A percentile compares a stretch with the other conserved stretches of the same genome.
These are phyloP conservation scores for Fusarium azukiicola DNA, from an alignment of 2,329 filamentous ascomycete genomes.

Conservation along the genomic window DNA sequence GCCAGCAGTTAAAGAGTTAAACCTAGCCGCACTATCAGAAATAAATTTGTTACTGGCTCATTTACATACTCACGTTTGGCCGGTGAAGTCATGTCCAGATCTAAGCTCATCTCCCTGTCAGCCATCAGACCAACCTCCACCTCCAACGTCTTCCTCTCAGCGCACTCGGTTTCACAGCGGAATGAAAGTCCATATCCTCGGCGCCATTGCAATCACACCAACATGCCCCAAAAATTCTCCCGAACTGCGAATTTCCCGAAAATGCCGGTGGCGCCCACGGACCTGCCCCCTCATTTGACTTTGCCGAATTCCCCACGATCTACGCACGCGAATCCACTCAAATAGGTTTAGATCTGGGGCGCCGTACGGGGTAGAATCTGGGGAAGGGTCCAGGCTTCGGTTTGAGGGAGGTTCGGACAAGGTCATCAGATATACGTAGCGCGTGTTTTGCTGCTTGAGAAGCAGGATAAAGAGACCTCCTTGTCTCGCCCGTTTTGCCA, in stretches of 20 bases:
- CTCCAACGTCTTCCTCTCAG: no score
- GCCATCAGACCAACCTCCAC: no score
- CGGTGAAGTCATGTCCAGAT: no score
- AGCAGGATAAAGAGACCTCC: neutral
- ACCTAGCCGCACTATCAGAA: no score
- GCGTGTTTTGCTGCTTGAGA: neutral
- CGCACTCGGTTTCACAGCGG: no score
- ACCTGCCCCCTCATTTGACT: neutral
- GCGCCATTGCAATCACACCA: no score
- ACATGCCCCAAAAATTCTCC: neutral
- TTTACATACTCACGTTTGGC: no score
- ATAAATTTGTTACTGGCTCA: no score
- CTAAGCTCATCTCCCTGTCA: no score
- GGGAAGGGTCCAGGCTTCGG: neutral
- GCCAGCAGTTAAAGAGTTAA: no score
- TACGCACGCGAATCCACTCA: neutral
- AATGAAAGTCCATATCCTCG: neutral
- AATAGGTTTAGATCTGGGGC: neutral
- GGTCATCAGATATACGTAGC: neutral
- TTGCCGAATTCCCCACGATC: neutral
- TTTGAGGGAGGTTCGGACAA: neutral
- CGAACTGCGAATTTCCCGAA: neutral
- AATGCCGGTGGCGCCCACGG: conserved; percentile 1
- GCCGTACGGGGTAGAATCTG: neutral
- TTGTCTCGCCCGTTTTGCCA: neutral